Percentiles rank a stretch among this genome's conserved stretches.
These are phyloP conservation scores for Amesomyces nigricolor DNA, from an alignment of 2,329 filamentous ascomycete genomes.

Conservation along the genomic window DNA sequence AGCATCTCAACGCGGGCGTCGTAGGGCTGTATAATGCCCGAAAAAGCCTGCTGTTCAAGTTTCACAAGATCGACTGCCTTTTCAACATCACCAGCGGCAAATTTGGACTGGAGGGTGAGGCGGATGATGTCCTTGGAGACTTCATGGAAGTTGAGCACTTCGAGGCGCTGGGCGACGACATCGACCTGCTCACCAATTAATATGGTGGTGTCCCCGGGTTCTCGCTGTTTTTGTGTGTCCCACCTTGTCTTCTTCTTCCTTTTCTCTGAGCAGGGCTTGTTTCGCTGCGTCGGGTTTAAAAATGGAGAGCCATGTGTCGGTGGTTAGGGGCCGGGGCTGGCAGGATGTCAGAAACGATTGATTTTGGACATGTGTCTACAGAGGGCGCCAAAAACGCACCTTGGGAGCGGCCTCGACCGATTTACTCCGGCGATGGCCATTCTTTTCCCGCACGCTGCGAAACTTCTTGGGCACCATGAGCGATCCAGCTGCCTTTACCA, in stretches of 20 bases:
- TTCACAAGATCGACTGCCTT: conserved; percentile 71
- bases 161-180: conserved; percentile 36
- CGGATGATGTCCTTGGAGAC: conserved; percentile 53
- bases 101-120: conserved; percentile 53
- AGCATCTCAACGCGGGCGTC: conserved; percentile 65
- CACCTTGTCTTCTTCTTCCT: conserved; percentile 38
- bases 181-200: conserved; percentile 34
- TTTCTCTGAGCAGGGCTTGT: conserved; percentile 34
- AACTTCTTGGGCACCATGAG: conserved; percentile 51
- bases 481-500: conserved; percentile 45
- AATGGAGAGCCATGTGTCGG: conserved; percentile 56
- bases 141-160: conserved; percentile 41
- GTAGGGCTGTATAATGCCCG: conserved; percentile 72
- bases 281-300: conserved; percentile 58
- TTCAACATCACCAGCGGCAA: conserved; percentile 63
- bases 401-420: conserved; percentile 50
- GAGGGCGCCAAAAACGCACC: conserved; percentile 34
- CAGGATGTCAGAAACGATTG: conserved; percentile 19
- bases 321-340: conserved; percentile 47
- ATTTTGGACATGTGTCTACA: neutral
- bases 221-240: conserved; percentile 15
- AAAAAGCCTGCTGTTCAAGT: conserved; percentile 73
- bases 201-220: neutral
- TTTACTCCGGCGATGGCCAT: conserved; percentile 50
- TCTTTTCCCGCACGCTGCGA: conserved; percentile 65